A percentile compares a stretch with the other conserved stretches of the same genome.
Conservation (phyloP, 2,329 filamentous ascomycete genomes). For the Colletotrichum gloeosporioides region DNA sequence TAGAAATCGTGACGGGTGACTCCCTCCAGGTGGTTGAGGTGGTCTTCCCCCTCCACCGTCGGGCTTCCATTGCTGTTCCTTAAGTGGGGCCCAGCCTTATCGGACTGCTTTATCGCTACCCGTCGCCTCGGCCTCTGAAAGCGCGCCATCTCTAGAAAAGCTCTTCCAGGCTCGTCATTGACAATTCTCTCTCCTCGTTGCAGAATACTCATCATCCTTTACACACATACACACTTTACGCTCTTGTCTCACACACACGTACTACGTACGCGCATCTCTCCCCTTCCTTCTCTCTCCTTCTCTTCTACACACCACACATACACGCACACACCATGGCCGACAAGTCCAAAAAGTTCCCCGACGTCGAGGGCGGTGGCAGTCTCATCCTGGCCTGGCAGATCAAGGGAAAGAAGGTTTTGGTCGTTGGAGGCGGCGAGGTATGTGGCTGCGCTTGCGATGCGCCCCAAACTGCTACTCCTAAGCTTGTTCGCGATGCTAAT, state of each 20-base stretch:
- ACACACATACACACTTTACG: neutral
- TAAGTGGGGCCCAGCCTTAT: neutral
- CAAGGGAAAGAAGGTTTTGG: conserved; percentile 84
- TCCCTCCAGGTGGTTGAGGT: neutral
- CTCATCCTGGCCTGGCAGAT: conserved; percentile 97
- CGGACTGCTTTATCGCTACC: conserved; percentile 2
- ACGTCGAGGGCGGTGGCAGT: conserved; percentile 88
- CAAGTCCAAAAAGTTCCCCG: conserved; percentile 64
- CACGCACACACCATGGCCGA: conserved; percentile 8
- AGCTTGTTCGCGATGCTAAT: neutral
- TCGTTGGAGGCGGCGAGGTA: conserved; percentile 95
- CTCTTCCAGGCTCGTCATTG: conserved; percentile 4
- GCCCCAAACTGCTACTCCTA: neutral
- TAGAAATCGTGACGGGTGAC: neutral
- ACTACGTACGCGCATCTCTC: neutral
- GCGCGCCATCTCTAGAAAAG: neutral
- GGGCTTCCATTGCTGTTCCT: neutral
- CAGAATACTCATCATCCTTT: neutral
- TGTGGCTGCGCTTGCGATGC: conserved; percentile 30
- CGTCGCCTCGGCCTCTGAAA: neutral
- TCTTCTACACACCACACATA: neutral
- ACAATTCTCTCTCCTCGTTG: neutral
- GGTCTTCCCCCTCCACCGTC: neutral
- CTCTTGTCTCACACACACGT: neutral
- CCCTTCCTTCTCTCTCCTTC: neutral